Evolutionary conservation across 2,329 filamentous ascomycete genomes (phyloP).

Genomic region (Cladosporium oxysporum): DNA sequence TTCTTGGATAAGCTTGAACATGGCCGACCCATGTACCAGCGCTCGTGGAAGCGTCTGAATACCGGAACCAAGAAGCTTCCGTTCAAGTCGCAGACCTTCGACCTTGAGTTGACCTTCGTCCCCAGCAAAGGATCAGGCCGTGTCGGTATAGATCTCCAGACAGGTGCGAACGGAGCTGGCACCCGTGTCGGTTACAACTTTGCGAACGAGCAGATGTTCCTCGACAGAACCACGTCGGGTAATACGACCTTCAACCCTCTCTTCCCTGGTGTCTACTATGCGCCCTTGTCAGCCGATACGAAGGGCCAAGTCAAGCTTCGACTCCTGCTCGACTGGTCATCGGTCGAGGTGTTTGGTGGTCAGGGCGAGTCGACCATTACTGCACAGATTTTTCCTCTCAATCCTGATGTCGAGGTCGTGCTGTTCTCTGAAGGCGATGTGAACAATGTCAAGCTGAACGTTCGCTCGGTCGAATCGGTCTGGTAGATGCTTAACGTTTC

Average conservation of each 20-base stretch:
- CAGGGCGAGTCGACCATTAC: conserved; percentile 3
- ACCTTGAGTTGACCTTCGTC: background rate
- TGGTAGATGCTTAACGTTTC: background rate
- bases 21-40: background rate
- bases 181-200: background rate
- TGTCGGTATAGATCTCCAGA: background rate
- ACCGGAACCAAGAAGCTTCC: background rate
- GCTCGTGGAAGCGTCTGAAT: background rate
- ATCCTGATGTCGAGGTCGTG: background rate
- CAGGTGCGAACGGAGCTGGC: background rate
- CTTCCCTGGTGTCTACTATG: background rate
- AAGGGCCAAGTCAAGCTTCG: background rate
- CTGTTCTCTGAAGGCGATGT: background rate
- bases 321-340: conserved; percentile 1
- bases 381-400: background rate
- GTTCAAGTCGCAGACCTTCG: background rate
- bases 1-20: background rate
- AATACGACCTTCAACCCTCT: background rate
- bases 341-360: conserved; percentile 3
- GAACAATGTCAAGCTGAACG: background rate
- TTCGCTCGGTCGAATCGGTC: background rate
- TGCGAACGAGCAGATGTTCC: background rate
- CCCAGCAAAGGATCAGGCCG: background rate
- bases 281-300: background rate
- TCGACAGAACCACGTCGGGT: background rate